Evolutionary conservation across 768 basidiomycete genomes (phyloP), one percentile per base, ranked within the genome.

Genomic region (Rossbeevera mucosa): DNA sequence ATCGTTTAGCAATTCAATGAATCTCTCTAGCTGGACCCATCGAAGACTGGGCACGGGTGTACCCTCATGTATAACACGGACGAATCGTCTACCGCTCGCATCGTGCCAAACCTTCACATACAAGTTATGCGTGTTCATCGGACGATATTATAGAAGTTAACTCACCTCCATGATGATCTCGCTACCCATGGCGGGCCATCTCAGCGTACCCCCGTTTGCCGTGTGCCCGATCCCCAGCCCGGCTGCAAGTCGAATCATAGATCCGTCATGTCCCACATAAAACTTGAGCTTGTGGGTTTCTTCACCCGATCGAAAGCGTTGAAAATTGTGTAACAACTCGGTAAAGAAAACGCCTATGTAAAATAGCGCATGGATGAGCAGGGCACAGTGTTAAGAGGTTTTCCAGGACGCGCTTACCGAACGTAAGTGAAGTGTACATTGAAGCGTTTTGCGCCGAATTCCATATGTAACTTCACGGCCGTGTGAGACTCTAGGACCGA

Each of bases 181-280:
- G 16, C 72, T 72, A 3, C 76, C 76, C 50, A 77, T 64, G 0
- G 78, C 75, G 0, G 78, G 77, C 77, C 77, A 80, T 30, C 74
- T 70, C 48, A 77, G 53, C 2, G 60, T 59, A 13, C 54, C 57
- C 7, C 55, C 55, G 22, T 62, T 64, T 7, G 53, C 53, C 18
- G 51, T 41, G 22, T 61, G 60, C 14, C 72, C 74, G 21, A 78
- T 60, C 4, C 77, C 76, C 2, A 79, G 68, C 7, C 71, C 72
- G 5, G 66, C 59, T 28, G 69, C 71, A 3, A 73, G 72, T 28
- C 72, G 63, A 40, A 73, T 71, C 71, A 79, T 75, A 9, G 74
- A 69, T 7, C 77, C 75, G 48, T 79, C 77, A 49, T 79, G 78
- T 4, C 76, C 78, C 5, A 79, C 71, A 42, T 75, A 74, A 53